Base-by-base conservation (phyloP, 257 asterid genomes). In the Penstemon barbatus region DNA sequence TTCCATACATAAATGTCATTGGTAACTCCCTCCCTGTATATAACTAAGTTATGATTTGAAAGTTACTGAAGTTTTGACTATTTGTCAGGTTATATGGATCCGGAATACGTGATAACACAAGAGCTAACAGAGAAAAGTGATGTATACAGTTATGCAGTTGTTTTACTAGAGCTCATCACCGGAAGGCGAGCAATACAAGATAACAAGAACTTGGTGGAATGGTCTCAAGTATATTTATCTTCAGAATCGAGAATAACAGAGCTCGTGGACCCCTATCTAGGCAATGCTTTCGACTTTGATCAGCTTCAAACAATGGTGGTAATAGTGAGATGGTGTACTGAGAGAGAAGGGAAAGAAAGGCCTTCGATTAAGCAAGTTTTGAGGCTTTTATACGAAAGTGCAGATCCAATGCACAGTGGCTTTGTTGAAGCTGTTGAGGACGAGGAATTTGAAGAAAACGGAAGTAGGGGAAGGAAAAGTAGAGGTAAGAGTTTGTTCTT, bases 41-140 rank as follows among this genome's bases (percentile, higher is more conserved):
- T 25, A 25, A 25, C 33, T 25, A 25, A 1, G 33, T 25, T 25
- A 1, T 25, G 33, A 25, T 25, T 25, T 25, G 33, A 25, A 25
- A 25, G 33, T 25, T 25, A 25, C 33, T 25, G 33, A 25, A 25
- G 33, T 25, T 25, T 25, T 25, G 33, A 0, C 33, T 25, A 48
- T 43, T 78, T 62, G 51, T 37, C 86, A 92, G 98, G 96, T 63
- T 90, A 90, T 66, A 65, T 90, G 90, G 99, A 94, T 74, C 99
- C 97, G 0, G 97, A 93, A 65, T 93, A 93, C 12, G 87, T 85
- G 5, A 74, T 82, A 63, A 87, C 96, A 25, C 97, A 80, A 66
- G 95, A 94, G 86, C 89, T 94, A 57, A 84, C 97, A 4, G 97
- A 91, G 72, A 94, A 89, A 88, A 94, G 99, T 43, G 99, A 94